phyloP scores from a whole-genome alignment of 2,329 filamentous ascomycete genomes.

The Diplodia sapinea region DNA sequence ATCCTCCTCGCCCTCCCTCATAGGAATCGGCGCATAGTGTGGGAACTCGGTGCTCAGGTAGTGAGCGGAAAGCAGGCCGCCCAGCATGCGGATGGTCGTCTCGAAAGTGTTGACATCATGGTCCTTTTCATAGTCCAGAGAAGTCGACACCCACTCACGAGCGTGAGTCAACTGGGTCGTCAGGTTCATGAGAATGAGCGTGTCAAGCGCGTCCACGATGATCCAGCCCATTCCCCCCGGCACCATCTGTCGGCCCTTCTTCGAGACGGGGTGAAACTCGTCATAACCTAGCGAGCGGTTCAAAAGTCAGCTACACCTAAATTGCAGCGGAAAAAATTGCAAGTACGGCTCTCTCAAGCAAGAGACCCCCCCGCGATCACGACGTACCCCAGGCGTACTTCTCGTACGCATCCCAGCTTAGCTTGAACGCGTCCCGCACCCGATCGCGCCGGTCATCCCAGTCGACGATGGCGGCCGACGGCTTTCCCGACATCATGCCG shows the following conservation, averaged over 20 bases:
- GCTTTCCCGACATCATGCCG: slow-evolving; percentile 17
- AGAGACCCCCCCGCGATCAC: not conserved
- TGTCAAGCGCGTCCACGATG: slow-evolving; percentile 94
- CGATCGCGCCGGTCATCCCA: slow-evolving; percentile 80
- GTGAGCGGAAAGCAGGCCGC: slow-evolving; percentile 88
- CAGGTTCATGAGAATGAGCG: slow-evolving; percentile 97
- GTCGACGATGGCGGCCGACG: slow-evolving; percentile 55
- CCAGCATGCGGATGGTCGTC: slow-evolving; percentile 96
- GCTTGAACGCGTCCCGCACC: slow-evolving; percentile 86
- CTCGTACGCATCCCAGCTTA: slow-evolving; percentile 93
- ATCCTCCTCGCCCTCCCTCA: slow-evolving; percentile 80
- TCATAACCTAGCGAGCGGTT: slow-evolving; percentile 64
- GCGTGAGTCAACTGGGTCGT: slow-evolving; percentile 84
- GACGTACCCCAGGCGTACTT: slow-evolving; percentile 89
- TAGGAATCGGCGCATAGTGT: slow-evolving; percentile 73
- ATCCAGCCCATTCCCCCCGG: slow-evolving; percentile 92
- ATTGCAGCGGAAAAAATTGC: too few species aligned
- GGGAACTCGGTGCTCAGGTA: slow-evolving; percentile 89
- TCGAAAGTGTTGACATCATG: slow-evolving; percentile 98
- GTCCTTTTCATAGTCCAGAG: slow-evolving; percentile 84
- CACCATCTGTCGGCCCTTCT: slow-evolving; percentile 82
- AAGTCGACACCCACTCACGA: slow-evolving; percentile 83
- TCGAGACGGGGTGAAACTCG: slow-evolving; percentile 83
- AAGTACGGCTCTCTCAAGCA: not conserved
- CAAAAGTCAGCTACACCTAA: slow-evolving; percentile 25